Base-by-base conservation (phyloP, 1,139 yeast genomes). In the Candida mesenterica region DNA sequence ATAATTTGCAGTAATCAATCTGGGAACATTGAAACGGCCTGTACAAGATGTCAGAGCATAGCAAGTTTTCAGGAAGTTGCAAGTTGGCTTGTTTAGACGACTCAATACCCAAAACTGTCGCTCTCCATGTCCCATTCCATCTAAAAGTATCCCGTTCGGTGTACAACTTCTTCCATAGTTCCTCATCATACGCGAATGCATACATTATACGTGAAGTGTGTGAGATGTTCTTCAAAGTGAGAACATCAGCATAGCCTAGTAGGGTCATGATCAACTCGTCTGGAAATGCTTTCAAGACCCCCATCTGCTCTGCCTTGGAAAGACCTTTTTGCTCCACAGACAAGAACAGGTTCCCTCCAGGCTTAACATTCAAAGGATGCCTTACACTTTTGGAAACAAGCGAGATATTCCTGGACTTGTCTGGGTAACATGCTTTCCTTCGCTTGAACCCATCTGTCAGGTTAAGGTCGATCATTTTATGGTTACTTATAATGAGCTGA, bases 121-220 rank as follows among this genome's bases (percentile, higher is more conserved):
- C 62, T 48, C 87, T 72, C 96, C 96, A 88, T 1, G 87, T 72
- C 0, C 96, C 96, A 28, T 53, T 57, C 96, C 96, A 88, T n/a
- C n/a, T n/a, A n/a, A n/a, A n/a, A n/a, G n/a, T n/a, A n/a, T n/a
- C n/a, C n/a, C n/a, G n/a, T n/a, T n/a, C n/a, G n/a, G n/a, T 31
- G 47, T 74, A 79, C 33, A 80, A 41, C 40, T 66, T 72, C 50
- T 82, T 82, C 96, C 96, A 87, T 15, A 82, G 47, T 40, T 87
- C 95, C 48, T 87, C 95, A 49, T 79, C 83, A 55, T 77, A 79
- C 12, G 77, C 50, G 50, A 75, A 82, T 1, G 89, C 94, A 59
- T 82, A 87, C 52, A 82, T 59, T n/a, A 79, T 68, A 42, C 82
- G 70, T 5, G 92, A 85, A 2, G 79, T 61, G 39, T 72, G 77